Conservation (phyloP, 345 rosid genomes). For the Sapria himalayana region DNA sequence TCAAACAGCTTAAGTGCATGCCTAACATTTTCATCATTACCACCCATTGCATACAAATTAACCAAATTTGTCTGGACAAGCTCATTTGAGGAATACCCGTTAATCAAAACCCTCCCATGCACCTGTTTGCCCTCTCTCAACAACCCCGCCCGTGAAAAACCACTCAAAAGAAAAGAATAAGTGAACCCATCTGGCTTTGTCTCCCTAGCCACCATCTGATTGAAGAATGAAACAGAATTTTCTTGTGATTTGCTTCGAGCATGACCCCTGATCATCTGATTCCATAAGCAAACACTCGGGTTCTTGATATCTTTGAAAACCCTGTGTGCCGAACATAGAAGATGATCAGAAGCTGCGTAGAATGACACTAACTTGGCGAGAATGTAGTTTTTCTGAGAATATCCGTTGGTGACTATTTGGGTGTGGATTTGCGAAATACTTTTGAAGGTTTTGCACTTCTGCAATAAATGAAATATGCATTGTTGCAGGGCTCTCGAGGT, state of each 20-base stretch:
- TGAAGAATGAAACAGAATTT: slow-evolving; percentile 14
- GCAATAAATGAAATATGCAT: no score
- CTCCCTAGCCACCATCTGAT: slow-evolving; percentile 16
- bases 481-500: no score
- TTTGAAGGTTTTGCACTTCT: no score
- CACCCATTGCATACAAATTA: slow-evolving; percentile 16
- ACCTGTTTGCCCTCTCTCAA: slow-evolving; percentile 25
- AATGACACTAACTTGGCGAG: slow-evolving; percentile 16
- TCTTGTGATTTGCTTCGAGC: slow-evolving; percentile 12
- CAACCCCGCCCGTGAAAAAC: slow-evolving; percentile 15
- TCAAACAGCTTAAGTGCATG: slow-evolving; percentile 18
- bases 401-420: no score
- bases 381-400: slow-evolving; percentile 16
- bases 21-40: slow-evolving; percentile 2
- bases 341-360: slow-evolving; percentile 12
- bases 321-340: slow-evolving; percentile 5
- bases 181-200: slow-evolving; percentile 24
- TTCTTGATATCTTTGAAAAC: slow-evolving; percentile 9
- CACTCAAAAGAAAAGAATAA: slow-evolving; percentile 24
- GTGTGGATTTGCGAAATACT: no score
- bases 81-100: slow-evolving; percentile 20
- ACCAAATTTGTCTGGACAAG: slow-evolving; percentile 25
- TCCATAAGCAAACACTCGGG: slow-evolving; percentile 29
- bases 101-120: slow-evolving; percentile 20
- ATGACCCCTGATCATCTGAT: slow-evolving; percentile 25